Base-by-base conservation (phyloP, 192 early-diverging fungal species). In the Dimargaris cristalligena region DNA sequence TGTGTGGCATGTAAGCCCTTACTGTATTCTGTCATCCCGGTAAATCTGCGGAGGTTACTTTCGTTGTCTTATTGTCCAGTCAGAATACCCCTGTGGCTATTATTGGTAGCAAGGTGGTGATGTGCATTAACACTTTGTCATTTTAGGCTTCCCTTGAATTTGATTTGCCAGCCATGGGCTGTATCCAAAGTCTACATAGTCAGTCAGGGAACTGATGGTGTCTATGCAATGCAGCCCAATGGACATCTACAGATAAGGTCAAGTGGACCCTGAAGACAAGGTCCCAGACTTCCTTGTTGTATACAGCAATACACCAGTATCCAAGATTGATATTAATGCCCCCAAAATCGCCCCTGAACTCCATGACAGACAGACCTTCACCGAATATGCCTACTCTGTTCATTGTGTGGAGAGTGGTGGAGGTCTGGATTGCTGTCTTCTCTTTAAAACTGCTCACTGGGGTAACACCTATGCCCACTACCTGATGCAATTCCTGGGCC, bases 61-160 rank as follows among this genome's bases (percentile, higher is more conserved):
- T 57, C 38, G 55, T 31, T 0, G 33, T 34, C 16, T 22, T 57
- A 3, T 31, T 57, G 33, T 57, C 55, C 8, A 34, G 55, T 0
- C 55, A 34, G 6, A 57, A 38, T 34, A 16, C 28, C 0, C 8
- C 55, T n/a, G 32, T 57, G 10, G 33, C 32, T 2, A 34, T 31
- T 6, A 57, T 57, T 26, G 55, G 38, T n/a, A 4, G 32, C 55
- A 57, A 38, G 55, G 55, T 57, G 33, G 55, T 31, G 0, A n/a
- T 57, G 20, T 34, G 32, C 13, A 31, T 57, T 31, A 57, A 57
- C 33, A 57, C 55, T 11, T 3, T 57, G 26, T 34, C 55, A 3
- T 57, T 34, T 35, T n/a, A 34, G n/a, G 55, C 35, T 9, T n/a
- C 3, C 4, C 1, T 57, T 23, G 14, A 3, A 0, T 11, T 13